These are phyloP conservation scores for Peterozyma xylosa DNA, from an alignment of 805 yeast species.

Conservation along the genomic window DNA sequence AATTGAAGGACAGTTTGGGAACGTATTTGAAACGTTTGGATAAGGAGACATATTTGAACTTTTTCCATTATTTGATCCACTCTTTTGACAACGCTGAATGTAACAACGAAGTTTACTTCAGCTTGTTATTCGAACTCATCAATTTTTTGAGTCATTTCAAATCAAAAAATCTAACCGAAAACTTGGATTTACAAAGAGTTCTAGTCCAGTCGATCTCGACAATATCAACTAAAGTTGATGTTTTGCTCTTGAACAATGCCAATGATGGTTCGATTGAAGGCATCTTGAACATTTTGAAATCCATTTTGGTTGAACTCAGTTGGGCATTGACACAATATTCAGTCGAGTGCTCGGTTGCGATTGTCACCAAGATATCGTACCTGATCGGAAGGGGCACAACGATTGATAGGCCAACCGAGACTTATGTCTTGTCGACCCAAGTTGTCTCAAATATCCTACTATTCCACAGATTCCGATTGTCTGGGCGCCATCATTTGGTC, in stretches of 20 bases:
- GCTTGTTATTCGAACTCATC: conserved; percentile 12
- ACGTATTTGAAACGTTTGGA: conserved; percentile 8
- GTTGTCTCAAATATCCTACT: conserved; percentile 55
- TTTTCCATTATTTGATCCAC: conserved; percentile 11
- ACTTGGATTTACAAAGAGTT: background rate
- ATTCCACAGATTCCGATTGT: conserved; percentile 61
- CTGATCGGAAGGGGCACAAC: background rate
- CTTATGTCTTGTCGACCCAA: conserved; percentile 34
- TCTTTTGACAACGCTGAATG: conserved; percentile 14
- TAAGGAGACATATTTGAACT: conserved; percentile 8
- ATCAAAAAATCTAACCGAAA: background rate
- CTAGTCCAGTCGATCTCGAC: conserved; percentile 1
- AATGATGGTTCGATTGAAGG: conserved; percentile 2
- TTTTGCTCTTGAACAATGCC: background rate
- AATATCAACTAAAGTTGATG: background rate
- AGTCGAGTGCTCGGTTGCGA: conserved; percentile 45
- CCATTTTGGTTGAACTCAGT: conserved; percentile 36
- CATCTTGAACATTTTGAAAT: conserved; percentile 27
- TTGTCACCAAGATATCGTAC: conserved; percentile 21
- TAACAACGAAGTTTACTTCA: conserved; percentile 12
- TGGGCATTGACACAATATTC: conserved; percentile 63
- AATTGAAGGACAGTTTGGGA: background rate
- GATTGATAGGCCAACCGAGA: conserved; percentile 13
- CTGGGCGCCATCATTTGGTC: conserved; percentile 67
- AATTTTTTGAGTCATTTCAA: background rate